Base-by-base conservation (phyloP, 208 protist species). In the Crithidia fasciculata region DNA sequence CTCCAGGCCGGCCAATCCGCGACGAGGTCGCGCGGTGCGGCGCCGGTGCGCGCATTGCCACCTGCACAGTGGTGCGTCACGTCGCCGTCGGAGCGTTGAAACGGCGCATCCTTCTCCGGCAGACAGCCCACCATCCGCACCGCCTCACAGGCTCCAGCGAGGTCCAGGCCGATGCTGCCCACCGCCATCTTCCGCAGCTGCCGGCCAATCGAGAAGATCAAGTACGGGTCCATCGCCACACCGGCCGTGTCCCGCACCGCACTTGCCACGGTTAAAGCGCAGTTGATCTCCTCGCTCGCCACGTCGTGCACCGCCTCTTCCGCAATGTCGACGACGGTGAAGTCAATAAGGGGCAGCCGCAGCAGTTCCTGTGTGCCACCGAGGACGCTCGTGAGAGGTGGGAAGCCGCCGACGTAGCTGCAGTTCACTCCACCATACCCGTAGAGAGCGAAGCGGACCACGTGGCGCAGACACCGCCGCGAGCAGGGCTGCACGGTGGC, bases 181-280 rank as follows among this genome's bases (percentile, higher is more conserved):
- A 61, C 5, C 5, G 78, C 61, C 53, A 86, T 78, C 28, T 87
- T 74, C 40, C 76, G 74, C 37, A 96, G 70, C 7, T 91, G 74
- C 6, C 92, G 80, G 3, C 84, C 88, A 50, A 89, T 76, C 19
- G 92, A 83, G 71, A 91, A 95, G 39, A 96, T 74, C 47, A 94
- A 83, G 72, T 94, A 96, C 12, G 92, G 92, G 64, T 96, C 92
- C 63, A 96, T 93, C n/a, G 78, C 47, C 15, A 87, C 69, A 5
- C 83, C 84, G 45, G 94, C 92, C 50, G 92, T 91, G 74, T 94
- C 89, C 3, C 76, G 73, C 80, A 96, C 84, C 2, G 74, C 80
- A 68, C 89, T 95, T 15, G 89, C 89, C 66, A 96, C 92, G 0
- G 88, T 87, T 44, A 92, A 49, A 0, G 92, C 92, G 62, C 92